These are phyloP conservation scores for Syzygium malaccense DNA, from an alignment of 441 rosid genomes.

Conservation along the genomic window DNA sequence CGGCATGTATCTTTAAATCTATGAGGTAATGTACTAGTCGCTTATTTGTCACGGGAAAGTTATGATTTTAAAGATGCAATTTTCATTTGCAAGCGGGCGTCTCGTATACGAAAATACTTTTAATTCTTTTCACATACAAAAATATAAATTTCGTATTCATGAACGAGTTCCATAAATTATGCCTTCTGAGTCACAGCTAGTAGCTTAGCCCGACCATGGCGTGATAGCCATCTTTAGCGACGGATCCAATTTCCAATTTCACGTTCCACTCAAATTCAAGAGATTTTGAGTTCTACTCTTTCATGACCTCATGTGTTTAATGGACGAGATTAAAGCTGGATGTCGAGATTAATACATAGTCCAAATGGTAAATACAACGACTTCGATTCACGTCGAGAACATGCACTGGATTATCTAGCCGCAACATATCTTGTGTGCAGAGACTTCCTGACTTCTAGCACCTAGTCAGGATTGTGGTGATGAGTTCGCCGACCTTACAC, in stretches of 20 bases:
- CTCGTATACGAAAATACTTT: neutral
- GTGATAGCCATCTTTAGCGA: neutral
- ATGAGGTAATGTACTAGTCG: neutral
- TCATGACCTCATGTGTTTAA: neutral
- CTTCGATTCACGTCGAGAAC: fast-evolving
- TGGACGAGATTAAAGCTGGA: neutral
- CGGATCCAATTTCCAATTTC: neutral
- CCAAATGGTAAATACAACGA: neutral
- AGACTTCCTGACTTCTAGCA: neutral
- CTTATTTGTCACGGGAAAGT: neutral
- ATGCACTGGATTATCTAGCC: neutral
- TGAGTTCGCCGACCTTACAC: neutral
- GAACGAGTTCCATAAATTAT: neutral
- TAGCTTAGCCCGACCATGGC: neutral
- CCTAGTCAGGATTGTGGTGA: neutral
- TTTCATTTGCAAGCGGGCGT: neutral
- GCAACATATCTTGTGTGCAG: neutral
- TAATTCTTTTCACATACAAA: neutral
- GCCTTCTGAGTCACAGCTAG: neutral
- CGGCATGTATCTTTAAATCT: neutral
- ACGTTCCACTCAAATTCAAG: neutral
- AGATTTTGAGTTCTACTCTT: neutral
- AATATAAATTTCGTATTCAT: neutral
- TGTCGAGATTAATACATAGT: fast-evolving
- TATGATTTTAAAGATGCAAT: neutral